These are phyloP conservation scores for Wickerhamiella dianesei DNA, from an alignment of 805 yeast genomes.

Conservation along the genomic window DNA sequence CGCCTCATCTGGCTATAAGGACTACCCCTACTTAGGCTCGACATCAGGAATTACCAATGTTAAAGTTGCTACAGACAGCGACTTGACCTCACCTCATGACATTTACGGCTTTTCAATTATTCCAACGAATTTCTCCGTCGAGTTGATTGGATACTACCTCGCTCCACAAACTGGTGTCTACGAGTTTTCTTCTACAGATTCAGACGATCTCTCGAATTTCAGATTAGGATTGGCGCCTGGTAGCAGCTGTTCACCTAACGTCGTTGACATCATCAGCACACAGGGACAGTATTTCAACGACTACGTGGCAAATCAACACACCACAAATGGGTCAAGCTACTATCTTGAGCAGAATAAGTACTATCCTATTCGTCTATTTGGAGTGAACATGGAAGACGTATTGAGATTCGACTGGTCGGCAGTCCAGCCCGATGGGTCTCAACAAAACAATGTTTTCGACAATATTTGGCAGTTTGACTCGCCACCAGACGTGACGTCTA, in stretches of 20 bases:
- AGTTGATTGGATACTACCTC: neutral
- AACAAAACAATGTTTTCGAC: neutral
- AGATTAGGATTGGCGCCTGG: neutral
- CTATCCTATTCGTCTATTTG: neutral
- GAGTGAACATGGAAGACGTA: neutral
- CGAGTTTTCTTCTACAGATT: neutral
- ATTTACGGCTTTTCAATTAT: neutral
- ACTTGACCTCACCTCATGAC: neutral
- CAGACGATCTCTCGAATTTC: neutral
- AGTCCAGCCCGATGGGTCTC: neutral
- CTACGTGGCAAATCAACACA: neutral
- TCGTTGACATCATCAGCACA: neutral
- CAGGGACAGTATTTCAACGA: neutral
- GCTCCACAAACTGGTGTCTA: neutral
- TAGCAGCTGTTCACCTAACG: neutral
- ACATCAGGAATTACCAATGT: neutral
- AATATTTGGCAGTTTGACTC: neutral
- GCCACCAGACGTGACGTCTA: neutral
- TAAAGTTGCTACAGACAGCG: neutral
- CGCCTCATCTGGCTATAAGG: no score
- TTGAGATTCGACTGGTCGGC: neutral
- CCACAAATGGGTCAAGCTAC: neutral
- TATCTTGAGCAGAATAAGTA: neutral
- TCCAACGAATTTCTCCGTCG: neutral
- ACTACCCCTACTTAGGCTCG: neutral